A percentile compares a stretch with the other conserved stretches of the same genome.
Evolutionary conservation across 352 stramenopile species (phyloP).

Genomic region (Phytophthora rubi): DNA sequence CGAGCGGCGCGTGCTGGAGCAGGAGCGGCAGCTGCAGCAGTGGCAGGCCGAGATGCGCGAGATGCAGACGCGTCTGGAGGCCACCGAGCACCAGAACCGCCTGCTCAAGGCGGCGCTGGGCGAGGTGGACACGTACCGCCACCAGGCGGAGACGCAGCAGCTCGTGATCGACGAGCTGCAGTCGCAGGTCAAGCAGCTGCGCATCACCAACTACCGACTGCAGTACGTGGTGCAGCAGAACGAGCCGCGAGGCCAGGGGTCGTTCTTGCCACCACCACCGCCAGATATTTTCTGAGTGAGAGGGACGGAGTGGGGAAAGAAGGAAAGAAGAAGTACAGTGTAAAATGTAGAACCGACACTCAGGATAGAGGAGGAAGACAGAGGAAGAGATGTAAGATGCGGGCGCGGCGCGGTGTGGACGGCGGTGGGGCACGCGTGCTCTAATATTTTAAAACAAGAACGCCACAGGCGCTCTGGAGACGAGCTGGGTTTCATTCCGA

Average conservation of each 20-base stretch:
- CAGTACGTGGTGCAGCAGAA: constrained; percentile 80
- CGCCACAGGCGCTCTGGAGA: neutral
- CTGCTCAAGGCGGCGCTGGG: constrained; percentile 51
- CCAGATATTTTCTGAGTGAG: constrained; percentile 69
- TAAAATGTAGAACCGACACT: constrained; percentile 34
- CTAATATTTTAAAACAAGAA: constrained; percentile 37
- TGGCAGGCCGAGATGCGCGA: constrained; percentile 62
- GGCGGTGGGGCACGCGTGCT: neutral
- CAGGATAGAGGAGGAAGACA: constrained; percentile 13
- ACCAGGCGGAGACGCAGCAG: constrained; percentile 63
- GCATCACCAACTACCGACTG: constrained; percentile 70
- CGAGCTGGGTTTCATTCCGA: neutral
- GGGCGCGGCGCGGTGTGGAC: too few species aligned
- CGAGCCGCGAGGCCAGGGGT: constrained; percentile 46
- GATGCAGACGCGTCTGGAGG: constrained; percentile 51
- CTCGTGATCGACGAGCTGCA: constrained; percentile 73
- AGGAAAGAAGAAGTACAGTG: constrained; percentile 5
- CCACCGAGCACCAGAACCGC: constrained; percentile 62
- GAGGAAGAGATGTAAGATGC: neutral
- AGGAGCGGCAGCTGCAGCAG: constrained; percentile 52
- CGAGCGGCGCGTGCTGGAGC: constrained; percentile 46
- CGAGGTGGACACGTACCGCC: constrained; percentile 50
- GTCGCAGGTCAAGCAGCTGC: constrained; percentile 73
- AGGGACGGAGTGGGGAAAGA: neutral
- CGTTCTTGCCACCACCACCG: constrained; percentile 63